Evolutionary conservation across 257 asterid species (phyloP), one percentile per base, ranked within the genome.

Genomic region (Ajuga chamaepitys): DNA sequence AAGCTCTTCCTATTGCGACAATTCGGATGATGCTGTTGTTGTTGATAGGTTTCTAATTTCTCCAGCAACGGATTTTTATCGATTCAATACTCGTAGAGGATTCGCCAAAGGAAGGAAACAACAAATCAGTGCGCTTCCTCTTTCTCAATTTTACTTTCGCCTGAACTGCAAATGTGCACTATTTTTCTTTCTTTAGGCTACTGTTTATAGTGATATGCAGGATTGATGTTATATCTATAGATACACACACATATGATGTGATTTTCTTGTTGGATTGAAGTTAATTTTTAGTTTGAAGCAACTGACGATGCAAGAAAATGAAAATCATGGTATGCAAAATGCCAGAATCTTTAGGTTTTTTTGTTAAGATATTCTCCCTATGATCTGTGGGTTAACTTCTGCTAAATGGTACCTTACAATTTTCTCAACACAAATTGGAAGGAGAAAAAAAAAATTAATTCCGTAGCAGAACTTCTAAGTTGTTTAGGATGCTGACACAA

Each of bases 71-170:
- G 61, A 14, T 38, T 73, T 60, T 54, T 53, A 64, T 26, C 77
- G 53, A 11, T 72, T 75, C 13, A 71, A 66, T 64, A 47, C 51
- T 51, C 82, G 78, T 62, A 81, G 96, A 73, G 79, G 89, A 45
- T 91, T 84, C 72, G 86, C 95, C 52, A 91, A 83, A 83, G 91
- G 84, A 79, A 81, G 88, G 67, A 86, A 80, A 55, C 96, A 75
- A 56, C 85, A 70, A 70, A 62, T 68, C 24, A 71, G 91, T 75
- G 66, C 5, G 68, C 59, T 57, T 53, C 52, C 20, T 51, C 38
- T 62, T 7, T 47, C 18, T 58, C 58, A 18, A 12, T 41, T 45
- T 9, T 0, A 50, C 9, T 51, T 16, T 21, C 55, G 54, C 47
- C n/a, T 46, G 48, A 35, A 65, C 58, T 72, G 25, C 48, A 30